Base-by-base conservation (phyloP, 1,284 basidiomycete genomes). In the Sporisorium reilianum region DNA sequence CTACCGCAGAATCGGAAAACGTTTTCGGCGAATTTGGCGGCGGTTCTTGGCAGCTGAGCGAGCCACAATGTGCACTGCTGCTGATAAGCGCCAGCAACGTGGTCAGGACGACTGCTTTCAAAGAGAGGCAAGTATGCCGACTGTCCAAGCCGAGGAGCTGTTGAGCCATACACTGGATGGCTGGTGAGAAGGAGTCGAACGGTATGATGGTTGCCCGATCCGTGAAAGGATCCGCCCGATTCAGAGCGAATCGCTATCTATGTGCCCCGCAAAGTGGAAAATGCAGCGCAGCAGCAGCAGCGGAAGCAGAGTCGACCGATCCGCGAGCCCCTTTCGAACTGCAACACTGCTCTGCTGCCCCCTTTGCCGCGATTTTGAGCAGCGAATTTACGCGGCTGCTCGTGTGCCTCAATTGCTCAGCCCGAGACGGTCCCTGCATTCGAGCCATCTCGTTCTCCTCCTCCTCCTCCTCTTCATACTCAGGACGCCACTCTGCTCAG, bases 201-300 rank as follows among this genome's bases (percentile, higher is more conserved):
- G n/a, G n/a, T n/a, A n/a, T n/a, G n/a, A n/a, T n/a, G n/a, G n/a
- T n/a, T n/a, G n/a, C n/a, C n/a, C n/a, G n/a, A n/a, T n/a, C n/a
- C n/a, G n/a, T n/a, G n/a, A n/a, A n/a, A n/a, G n/a, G n/a, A n/a
- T n/a, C n/a, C n/a, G n/a, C n/a, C n/a, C n/a, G n/a, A n/a, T n/a
- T n/a, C n/a, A n/a, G n/a, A n/a, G n/a, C n/a, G n/a, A n/a, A n/a
- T n/a, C n/a, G n/a, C n/a, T n/a, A n/a, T n/a, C n/a, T n/a, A n/a
- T n/a, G n/a, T n/a, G n/a, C n/a, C n/a, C n/a, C n/a, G n/a, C n/a
- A n/a, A n/a, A n/a, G n/a, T n/a, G n/a, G n/a, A n/a, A n/a, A n/a
- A n/a, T n/a, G n/a, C n/a, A n/a, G 36, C 36, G n/a, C 38, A n/a
- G 18, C 26, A 46, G 45, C 45, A 46, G 45, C 45, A 28, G 46